Evolutionary conservation across 495 filamentous ascomycete species (phyloP).

Genomic region (Parachaetomium inaequale): DNA sequence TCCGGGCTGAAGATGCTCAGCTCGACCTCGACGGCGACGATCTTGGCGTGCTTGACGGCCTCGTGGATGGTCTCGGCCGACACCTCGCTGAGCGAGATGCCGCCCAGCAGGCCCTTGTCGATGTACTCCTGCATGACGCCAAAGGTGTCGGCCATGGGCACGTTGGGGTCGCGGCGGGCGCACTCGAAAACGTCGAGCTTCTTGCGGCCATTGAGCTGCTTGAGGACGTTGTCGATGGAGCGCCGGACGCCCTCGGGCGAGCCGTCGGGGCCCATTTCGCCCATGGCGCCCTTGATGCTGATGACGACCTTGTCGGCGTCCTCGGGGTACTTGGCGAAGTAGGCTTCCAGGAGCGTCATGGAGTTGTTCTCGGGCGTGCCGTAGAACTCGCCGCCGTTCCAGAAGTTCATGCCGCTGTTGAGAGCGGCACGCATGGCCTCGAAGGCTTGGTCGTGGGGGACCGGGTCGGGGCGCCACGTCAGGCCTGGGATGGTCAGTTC

Average conservation of each 20-base stretch:
- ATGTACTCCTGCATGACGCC: slow-evolving; percentile 58
- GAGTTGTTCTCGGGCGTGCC: slow-evolving; percentile 65
- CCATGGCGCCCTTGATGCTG: slow-evolving; percentile 58
- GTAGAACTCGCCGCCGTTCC: slow-evolving; percentile 82
- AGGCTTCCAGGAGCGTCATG: slow-evolving; percentile 59
- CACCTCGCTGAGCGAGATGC: slow-evolving; percentile 74
- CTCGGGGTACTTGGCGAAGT: slow-evolving; percentile 66
- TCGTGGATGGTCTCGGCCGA: slow-evolving; percentile 68
- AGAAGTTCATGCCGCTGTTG: slow-evolving; percentile 62
- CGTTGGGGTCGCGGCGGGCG: slow-evolving; percentile 65
- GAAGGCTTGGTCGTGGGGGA: slow-evolving; percentile 60
- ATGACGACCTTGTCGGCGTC: slow-evolving; percentile 65
- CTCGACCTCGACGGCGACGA: slow-evolving; percentile 76
- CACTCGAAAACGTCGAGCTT: slow-evolving; percentile 78
- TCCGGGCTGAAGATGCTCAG: slow-evolving; percentile 65
- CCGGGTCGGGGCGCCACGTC: slow-evolving; percentile 64
- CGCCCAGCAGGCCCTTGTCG: slow-evolving; percentile 72
- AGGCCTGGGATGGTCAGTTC: slow-evolving; percentile 49
- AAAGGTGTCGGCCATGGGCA: slow-evolving; percentile 48
- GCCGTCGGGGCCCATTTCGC: slow-evolving; percentile 49
- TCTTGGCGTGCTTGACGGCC: slow-evolving; percentile 64
- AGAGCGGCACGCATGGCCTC: slow-evolving; percentile 65
- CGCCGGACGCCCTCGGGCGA: slow-evolving; percentile 59
- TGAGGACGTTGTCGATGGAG: slow-evolving; percentile 65
- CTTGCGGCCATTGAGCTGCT: slow-evolving; percentile 66